Conservation (phyloP, 2,329 filamentous ascomycete genomes). For the Aspergillus sergii region DNA sequence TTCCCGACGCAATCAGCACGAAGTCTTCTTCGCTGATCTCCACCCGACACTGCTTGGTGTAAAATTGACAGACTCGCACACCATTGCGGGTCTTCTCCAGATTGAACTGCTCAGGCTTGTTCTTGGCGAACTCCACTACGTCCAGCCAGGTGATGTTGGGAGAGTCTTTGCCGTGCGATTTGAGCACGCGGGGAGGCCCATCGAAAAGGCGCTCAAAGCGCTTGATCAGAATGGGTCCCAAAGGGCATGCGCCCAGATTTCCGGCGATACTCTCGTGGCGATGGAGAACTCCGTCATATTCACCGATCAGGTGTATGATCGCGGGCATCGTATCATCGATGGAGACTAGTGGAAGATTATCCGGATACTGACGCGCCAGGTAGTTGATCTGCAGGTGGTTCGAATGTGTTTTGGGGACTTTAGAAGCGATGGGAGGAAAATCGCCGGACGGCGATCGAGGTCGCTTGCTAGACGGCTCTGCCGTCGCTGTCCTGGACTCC, state of each 20-base stretch:
- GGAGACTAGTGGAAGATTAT: constrained; percentile 64
- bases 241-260: constrained; percentile 79
- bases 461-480: constrained; percentile 47
- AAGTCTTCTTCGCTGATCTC: constrained; percentile 90
- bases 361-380: constrained; percentile 63
- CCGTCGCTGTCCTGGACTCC: constrained; percentile 37
- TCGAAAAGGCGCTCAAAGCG: constrained; percentile 86
- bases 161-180: constrained; percentile 62
- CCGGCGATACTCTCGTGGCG: constrained; percentile 85
- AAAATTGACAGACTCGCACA: constrained; percentile 75
- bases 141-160: constrained; percentile 78
- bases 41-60: constrained; percentile 76
- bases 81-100: constrained; percentile 70
- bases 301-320: constrained; percentile 70
- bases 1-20: constrained; percentile 78
- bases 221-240: constrained; percentile 80
- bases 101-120: constrained; percentile 76
- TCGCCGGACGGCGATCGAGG: constrained; percentile 49
- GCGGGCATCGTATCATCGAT: constrained; percentile 72
- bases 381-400: constrained; percentile 70
- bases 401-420: constrained; percentile 56
- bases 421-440: constrained; percentile 45
- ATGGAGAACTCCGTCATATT: constrained; percentile 83
- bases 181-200: constrained; percentile 70
- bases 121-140: constrained; percentile 80